Conservation (phyloP, 305 asterid species). For the Coffea humblotiana region DNA sequence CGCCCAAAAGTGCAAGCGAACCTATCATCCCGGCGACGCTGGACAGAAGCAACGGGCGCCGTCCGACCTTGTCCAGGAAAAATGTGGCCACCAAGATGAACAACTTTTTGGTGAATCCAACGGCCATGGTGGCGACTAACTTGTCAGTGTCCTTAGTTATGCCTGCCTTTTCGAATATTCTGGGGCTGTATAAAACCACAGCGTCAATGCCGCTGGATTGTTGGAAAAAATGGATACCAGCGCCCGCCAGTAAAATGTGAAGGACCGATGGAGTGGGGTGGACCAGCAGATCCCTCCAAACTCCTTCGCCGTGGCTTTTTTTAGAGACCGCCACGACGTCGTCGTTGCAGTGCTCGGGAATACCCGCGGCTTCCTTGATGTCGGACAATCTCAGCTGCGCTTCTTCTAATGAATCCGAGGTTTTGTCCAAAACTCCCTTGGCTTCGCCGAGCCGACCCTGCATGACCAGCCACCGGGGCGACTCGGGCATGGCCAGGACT, state of each 20-base stretch:
- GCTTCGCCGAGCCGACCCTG: slow-evolving; percentile 85
- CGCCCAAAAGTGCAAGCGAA: slow-evolving; percentile 32
- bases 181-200: slow-evolving; percentile 67
- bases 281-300: slow-evolving; percentile 63
- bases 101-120: slow-evolving; percentile 63
- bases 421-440: slow-evolving; percentile 57
- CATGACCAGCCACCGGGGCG: slow-evolving; percentile 91
- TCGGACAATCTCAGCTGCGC: slow-evolving; percentile 51
- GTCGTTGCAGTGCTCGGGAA: slow-evolving; percentile 51
- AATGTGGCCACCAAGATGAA: slow-evolving; percentile 73
- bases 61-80: slow-evolving; percentile 56
- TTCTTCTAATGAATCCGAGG: slow-evolving; percentile 63
- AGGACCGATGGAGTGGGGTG: slow-evolving; percentile 57
- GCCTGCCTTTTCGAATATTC: slow-evolving; percentile 59
- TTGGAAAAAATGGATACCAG: slow-evolving; percentile 72
- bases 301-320: slow-evolving; percentile 37
- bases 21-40: slow-evolving; percentile 61
- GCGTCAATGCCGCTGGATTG: slow-evolving; percentile 76
- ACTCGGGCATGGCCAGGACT: slow-evolving; percentile 81
- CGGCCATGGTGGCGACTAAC: slow-evolving; percentile 68
- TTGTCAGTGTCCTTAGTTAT: slow-evolving; percentile 30
- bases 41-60: slow-evolving; percentile 55
- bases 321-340: slow-evolving; percentile 46
- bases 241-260: slow-evolving; percentile 56
- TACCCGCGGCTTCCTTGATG: slow-evolving; percentile 69